These are phyloP conservation scores for Aspergillus conjunctus DNA, from an alignment of 495 filamentous ascomycete species.

Conservation along the genomic window DNA sequence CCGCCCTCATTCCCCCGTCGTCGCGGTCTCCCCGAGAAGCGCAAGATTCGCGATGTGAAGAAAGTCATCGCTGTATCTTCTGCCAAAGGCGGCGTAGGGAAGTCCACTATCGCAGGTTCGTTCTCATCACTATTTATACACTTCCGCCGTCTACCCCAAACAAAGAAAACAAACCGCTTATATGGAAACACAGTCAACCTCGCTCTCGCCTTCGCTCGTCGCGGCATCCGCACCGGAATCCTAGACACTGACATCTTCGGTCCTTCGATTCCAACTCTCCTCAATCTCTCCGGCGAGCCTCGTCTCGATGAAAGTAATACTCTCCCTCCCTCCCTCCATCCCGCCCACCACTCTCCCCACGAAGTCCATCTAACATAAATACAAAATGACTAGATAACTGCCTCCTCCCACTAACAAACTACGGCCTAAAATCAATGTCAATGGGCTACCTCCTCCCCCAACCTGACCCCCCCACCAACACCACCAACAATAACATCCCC, in stretches of 20 bases:
- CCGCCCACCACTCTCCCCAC: background rate
- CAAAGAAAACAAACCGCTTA: background rate
- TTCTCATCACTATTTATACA: background rate
- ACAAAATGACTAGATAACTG: slow-evolving; percentile 61
- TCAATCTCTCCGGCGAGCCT: slow-evolving; percentile 76
- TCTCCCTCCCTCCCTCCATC: background rate
- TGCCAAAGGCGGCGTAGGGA: slow-evolving; percentile 95
- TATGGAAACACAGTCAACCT: slow-evolving; percentile 66
- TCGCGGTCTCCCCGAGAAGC: slow-evolving; percentile 78
- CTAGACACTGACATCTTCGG: slow-evolving; percentile 97
- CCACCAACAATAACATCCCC: slow-evolving; percentile 33
- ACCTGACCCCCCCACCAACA: slow-evolving; percentile 25
- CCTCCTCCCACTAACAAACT: slow-evolving; percentile 87
- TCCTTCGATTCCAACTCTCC: slow-evolving; percentile 87
- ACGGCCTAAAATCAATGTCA: slow-evolving; percentile 96
- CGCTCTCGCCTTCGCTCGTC: slow-evolving; percentile 78
- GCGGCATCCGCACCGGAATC: slow-evolving; percentile 78
- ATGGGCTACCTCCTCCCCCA: slow-evolving; percentile 86
- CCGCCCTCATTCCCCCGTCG: slow-evolving; percentile 74
- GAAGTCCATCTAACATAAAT: slow-evolving; percentile 8
- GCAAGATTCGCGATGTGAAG: slow-evolving; percentile 75
- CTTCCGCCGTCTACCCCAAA: background rate
- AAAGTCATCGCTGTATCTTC: slow-evolving; percentile 92
- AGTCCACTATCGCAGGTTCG: slow-evolving; percentile 85
- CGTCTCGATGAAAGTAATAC: slow-evolving; percentile 60